A percentile compares a stretch with the other conserved stretches of the same genome.
Conservation (phyloP, 2,329 filamentous ascomycete genomes). For the Chaetomium strumarium region DNA sequence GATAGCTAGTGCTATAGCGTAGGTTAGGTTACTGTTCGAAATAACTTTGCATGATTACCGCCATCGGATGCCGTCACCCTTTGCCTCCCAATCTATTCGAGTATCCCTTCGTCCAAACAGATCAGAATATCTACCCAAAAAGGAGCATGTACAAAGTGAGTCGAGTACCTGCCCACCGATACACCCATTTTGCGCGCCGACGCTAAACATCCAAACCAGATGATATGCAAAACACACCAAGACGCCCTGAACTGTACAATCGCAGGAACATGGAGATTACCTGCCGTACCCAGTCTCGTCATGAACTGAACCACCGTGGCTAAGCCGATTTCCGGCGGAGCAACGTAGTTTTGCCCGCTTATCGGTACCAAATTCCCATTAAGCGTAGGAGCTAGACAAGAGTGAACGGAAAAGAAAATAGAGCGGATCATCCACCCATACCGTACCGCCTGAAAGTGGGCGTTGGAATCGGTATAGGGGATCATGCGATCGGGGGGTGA, state of each 20-base stretch:
- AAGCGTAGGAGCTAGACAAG: not conserved
- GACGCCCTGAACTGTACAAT: not conserved
- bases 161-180: not conserved
- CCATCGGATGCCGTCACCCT: not conserved
- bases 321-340: too few species aligned
- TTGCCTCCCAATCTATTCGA: not conserved
- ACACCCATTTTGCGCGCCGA: slow-evolving; percentile 22
- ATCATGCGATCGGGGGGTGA: too few species aligned
- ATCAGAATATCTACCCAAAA: not conserved
- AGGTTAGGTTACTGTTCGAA: not conserved
- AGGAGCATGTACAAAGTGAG: not conserved
- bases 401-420: not conserved
- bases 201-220: slow-evolving; percentile 16
- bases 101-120: not conserved
- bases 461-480: too few species aligned
- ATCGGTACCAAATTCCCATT: too few species aligned
- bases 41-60: not conserved
- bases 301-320: too few species aligned
- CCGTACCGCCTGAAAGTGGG: too few species aligned
- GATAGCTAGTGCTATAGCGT: not conserved
- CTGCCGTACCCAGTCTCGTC: too few species aligned
- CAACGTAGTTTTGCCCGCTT: too few species aligned
- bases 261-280: not conserved
- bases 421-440: too few species aligned
- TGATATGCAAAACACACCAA: slow-evolving; percentile 2